Evolutionary conservation across 176 grass and related monocot genomes (phyloP).

Genomic region (Hsuehochloa calcarea): DNA sequence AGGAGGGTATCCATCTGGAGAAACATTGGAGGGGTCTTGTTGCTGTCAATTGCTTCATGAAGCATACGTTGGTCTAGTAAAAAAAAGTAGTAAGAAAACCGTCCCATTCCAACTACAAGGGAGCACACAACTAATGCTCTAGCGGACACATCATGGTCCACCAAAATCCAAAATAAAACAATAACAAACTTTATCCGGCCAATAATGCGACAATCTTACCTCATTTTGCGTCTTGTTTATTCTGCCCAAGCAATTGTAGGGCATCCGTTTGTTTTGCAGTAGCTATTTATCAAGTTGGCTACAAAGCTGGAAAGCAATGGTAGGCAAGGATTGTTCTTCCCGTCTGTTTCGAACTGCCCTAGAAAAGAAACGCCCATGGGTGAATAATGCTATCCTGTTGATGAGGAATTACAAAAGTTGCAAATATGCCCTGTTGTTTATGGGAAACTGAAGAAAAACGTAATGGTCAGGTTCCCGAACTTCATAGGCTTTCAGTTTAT

Average conservation of each 20-base stretch:
- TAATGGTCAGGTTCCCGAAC: neutral
- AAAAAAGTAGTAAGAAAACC: neutral
- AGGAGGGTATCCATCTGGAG: neutral
- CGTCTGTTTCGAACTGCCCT: neutral
- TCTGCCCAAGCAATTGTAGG: neutral
- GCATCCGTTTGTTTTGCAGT: constrained; percentile 5
- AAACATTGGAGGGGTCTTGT: neutral
- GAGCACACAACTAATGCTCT: neutral
- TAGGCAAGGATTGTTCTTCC: neutral
- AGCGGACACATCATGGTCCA: neutral
- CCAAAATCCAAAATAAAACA: neutral
- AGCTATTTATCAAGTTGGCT: neutral
- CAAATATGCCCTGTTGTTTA: neutral
- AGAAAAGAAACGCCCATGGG: neutral
- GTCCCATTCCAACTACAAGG: neutral
- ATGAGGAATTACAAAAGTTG: neutral
- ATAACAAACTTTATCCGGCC: neutral
- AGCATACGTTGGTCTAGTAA: neutral
- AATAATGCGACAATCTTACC: neutral
- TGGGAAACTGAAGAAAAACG: neutral
- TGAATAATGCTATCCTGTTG: neutral
- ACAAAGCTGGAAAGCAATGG: neutral
- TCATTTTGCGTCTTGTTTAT: neutral
- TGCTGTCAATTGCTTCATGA: neutral
- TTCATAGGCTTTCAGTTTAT: neutral